Conservation (phyloP, 805 yeast genomes). For the Candida mattraensis region DNA sequence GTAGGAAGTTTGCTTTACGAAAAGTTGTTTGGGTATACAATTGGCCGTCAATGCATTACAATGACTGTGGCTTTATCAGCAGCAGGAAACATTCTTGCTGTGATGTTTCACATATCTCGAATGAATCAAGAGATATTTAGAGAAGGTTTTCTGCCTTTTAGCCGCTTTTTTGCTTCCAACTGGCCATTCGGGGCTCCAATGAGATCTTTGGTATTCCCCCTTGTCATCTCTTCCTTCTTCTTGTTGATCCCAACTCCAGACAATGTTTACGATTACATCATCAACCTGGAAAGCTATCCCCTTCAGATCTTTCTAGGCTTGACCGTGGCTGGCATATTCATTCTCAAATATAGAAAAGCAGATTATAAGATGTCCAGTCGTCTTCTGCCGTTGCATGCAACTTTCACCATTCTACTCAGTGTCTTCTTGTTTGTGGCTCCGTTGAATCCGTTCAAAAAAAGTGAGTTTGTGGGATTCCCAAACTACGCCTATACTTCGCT, state of each 20-base stretch:
- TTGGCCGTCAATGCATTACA: conserved; percentile 51
- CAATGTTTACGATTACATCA: conserved; percentile 51
- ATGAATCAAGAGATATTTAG: conserved; percentile 57
- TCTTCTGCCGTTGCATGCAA: conserved; percentile 49
- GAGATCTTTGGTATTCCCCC: conserved; percentile 44
- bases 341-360: conserved; percentile 53
- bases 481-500: conserved; percentile 50
- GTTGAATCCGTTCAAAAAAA: conserved; percentile 39
- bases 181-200: conserved; percentile 56
- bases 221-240: conserved; percentile 40
- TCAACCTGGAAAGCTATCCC: conserved; percentile 53
- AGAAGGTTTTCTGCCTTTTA: conserved; percentile 54
- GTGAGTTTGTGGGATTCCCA: conserved; percentile 42
- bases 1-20: conserved; percentile 54
- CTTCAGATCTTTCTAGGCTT: conserved; percentile 49
- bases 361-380: conserved; percentile 50
- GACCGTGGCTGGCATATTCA: conserved; percentile 56
- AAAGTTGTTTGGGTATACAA: conserved; percentile 45
- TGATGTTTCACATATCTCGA: conserved; percentile 51
- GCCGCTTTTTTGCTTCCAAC: conserved; percentile 51
- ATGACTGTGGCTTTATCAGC: conserved; percentile 52
- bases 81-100: conserved; percentile 57
- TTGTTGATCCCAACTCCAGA: conserved; percentile 46
- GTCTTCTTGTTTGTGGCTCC: conserved; percentile 53
- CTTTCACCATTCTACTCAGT: conserved; percentile 45